phyloP scores from a whole-genome alignment of 192 early-diverging fungal genomes.

The Linnemannia zychae region DNA sequence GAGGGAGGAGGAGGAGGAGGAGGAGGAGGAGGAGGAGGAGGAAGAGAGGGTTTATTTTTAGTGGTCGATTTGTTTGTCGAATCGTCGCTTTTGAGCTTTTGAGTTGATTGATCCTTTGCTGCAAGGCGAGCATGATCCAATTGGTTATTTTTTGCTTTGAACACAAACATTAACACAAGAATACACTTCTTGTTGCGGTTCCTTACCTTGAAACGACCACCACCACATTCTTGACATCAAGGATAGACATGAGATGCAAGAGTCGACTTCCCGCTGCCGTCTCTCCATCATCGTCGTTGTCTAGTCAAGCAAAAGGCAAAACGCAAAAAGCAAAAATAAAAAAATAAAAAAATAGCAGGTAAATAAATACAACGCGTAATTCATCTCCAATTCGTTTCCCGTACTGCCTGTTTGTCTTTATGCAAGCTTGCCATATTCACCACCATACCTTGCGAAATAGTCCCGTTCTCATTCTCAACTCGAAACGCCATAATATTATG shows the following conservation, averaged over 20 bases:
- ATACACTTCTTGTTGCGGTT: not conserved
- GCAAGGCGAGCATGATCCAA: not conserved
- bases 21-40: not conserved
- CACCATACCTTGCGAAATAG: conserved; percentile 68
- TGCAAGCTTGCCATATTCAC: no score
- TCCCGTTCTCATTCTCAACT: conserved; percentile 68
- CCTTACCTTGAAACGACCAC: conserved; percentile 77
- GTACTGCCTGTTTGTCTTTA: not conserved
- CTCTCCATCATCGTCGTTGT: conserved; percentile 96
- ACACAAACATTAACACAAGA: not conserved
- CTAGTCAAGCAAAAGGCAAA: conserved; percentile 29
- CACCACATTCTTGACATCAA: conserved; percentile 78
- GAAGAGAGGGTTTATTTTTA: not conserved
- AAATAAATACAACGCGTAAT: not conserved
- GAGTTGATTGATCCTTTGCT: not conserved
- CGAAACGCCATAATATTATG: conserved; percentile 95
- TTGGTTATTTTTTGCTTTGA: not conserved
- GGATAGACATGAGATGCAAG: conserved; percentile 83
- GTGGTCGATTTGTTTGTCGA: not conserved
- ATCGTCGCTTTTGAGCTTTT: not conserved
- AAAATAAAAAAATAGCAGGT: not conserved
- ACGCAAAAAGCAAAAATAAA: not conserved
- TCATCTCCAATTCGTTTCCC: not conserved
- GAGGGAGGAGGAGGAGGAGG: not conserved
- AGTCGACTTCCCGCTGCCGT: conserved; percentile 90